Evolutionary conservation across 805 yeast species (phyloP), one percentile per base, ranked within the genome.

Genomic region (Candida dajiaensis): DNA sequence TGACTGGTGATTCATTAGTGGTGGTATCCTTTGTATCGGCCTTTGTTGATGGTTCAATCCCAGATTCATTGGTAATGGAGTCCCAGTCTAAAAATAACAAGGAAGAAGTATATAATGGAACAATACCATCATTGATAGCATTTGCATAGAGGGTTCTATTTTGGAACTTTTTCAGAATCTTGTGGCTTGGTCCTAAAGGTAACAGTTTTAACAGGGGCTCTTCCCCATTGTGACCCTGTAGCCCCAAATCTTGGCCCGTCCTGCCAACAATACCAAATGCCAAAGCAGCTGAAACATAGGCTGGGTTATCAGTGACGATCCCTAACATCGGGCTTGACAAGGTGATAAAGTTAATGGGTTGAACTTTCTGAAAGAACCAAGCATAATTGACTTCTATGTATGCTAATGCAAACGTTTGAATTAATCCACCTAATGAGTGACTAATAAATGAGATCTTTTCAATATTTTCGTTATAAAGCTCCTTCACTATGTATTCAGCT

Each of bases 261-360:
- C 77, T 80, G 1, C 95, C 95, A 13, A 83, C 86, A 18, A 84
- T 72, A 0, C 95, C 95, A 38, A 83, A 80, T 59, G 78, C 77
- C 15, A 86, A 65, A 1, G 86, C 82, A 22, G 84, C 62, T 53
- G 83, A 83, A 10, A 86, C 80, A 59, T 81, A 85, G 1, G 80
- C 76, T 0, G 95, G 94, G 57, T 84, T 85, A 52, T 86, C 94
- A 48, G 85, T 81, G 6, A 83, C 80, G 3, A 85, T 81, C 0
- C 95, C 95, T 11, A 86, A 63, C 43, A 85, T 63, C 0, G 95
- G 95, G 0, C 89, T 76, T 0, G 95, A 90, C 49, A 86, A 53
- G 0, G 90, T 73, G 35, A 86, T 74, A 61, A 84, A 85, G 58
- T 85, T 86, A 16, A 79, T 69, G 0, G 92, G 90, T 45, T 69